Evolutionary conservation across 768 basidiomycete species (phyloP).

Genomic region (Lactarius hengduanensis): DNA sequence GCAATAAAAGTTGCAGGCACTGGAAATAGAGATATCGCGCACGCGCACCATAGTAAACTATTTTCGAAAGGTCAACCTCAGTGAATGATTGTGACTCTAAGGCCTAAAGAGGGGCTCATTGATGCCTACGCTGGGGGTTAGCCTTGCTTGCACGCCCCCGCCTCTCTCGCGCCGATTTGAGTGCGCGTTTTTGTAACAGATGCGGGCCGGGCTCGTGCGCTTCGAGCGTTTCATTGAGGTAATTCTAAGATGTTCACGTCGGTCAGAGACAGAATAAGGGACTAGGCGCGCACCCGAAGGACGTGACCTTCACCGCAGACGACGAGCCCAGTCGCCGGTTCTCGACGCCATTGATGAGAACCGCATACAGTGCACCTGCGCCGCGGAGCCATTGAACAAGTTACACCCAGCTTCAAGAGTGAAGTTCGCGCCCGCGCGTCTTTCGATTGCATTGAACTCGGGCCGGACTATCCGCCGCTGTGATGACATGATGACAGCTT

Average conservation of each 20-base stretch:
- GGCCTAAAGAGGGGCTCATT: neutral
- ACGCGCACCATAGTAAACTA: conserved; percentile 83
- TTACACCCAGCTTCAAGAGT: neutral
- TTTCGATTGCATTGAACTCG: neutral
- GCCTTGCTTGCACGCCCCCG: conserved; percentile 49
- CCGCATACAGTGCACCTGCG: conserved; percentile 75
- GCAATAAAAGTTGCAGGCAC: conserved; percentile 76
- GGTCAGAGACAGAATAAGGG: neutral
- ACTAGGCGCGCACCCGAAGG: conserved; percentile 56
- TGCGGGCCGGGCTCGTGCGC: conserved; percentile 62
- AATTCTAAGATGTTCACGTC: conserved; percentile 51
- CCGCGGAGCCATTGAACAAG: conserved; percentile 52
- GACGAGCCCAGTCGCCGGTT: conserved; percentile 73
- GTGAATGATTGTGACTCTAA: neutral
- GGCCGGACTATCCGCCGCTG: conserved; percentile 6
- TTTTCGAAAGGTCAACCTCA: neutral
- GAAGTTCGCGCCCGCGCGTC: neutral
- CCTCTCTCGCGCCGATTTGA: conserved; percentile 58
- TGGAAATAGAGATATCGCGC: conserved; percentile 81
- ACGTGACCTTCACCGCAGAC: conserved; percentile 92
- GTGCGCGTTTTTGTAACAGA: conserved; percentile 59
- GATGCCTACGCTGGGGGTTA: conserved; percentile 58
- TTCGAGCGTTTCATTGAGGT: conserved; percentile 76
- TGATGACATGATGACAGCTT: neutral
- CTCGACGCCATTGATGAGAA: conserved; percentile 86